Evolutionary conservation across 352 stramenopile genomes (phyloP).

Genomic region (Phytophthora capsici): DNA sequence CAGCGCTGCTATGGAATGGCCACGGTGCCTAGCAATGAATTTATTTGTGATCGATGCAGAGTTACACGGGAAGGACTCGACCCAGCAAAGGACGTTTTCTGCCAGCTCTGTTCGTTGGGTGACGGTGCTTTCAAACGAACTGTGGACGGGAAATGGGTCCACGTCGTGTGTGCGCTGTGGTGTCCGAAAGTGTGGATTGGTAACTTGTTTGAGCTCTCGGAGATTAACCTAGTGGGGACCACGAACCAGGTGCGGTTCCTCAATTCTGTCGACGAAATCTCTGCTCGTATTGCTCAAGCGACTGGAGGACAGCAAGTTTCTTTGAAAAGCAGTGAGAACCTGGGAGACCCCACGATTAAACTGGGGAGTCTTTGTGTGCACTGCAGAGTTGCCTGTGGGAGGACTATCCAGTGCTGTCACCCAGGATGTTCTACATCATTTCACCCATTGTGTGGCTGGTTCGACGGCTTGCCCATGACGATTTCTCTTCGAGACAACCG

Average conservation of each 20-base stretch:
- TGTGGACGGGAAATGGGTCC: slow-evolving; percentile 87
- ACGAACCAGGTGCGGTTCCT: slow-evolving; percentile 55
- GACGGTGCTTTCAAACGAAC: slow-evolving; percentile 90
- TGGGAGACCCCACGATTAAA: slow-evolving; percentile 28
- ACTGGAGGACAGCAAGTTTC: slow-evolving; percentile 11
- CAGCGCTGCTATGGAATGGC: slow-evolving; percentile 89
- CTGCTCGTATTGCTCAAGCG: slow-evolving; percentile 42
- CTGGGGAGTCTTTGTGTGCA: slow-evolving; percentile 63
- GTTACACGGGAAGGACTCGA: slow-evolving; percentile 60
- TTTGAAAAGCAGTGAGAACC: slow-evolving; percentile 16
- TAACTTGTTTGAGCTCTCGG: slow-evolving; percentile 74
- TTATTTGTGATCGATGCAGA: slow-evolving; percentile 89
- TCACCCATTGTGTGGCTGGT: slow-evolving; percentile 89
- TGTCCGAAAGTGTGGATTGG: slow-evolving; percentile 88
- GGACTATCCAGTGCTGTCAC: slow-evolving; percentile 74
- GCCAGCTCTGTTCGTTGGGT: slow-evolving; percentile 82
- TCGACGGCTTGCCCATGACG: slow-evolving; percentile 78
- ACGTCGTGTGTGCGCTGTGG: slow-evolving; percentile 91
- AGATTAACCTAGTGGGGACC: slow-evolving; percentile 74
- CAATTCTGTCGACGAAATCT: slow-evolving; percentile 63
- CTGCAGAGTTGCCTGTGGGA: slow-evolving; percentile 78
- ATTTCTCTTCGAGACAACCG: slow-evolving; percentile 51
- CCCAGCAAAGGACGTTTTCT: slow-evolving; percentile 69
- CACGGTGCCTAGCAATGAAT: slow-evolving; percentile 86
- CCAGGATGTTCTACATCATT: slow-evolving; percentile 66